These are phyloP conservation scores for Diplodia mutila DNA, from an alignment of 2,329 filamentous ascomycete species.

Conservation along the genomic window DNA sequence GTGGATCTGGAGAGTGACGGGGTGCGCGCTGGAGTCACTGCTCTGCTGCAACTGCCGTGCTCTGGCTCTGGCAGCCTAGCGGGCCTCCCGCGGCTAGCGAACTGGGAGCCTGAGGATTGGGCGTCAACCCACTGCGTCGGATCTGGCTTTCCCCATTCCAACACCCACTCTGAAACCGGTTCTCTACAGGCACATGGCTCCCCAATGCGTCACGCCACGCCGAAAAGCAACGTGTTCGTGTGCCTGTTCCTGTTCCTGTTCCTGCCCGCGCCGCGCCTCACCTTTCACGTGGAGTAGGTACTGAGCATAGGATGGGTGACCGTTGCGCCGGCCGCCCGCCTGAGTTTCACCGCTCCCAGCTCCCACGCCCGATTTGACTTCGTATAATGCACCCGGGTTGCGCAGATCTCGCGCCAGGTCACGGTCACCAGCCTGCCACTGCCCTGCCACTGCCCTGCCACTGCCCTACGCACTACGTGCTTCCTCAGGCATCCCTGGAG, in stretches of 20 bases:
- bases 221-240: slow-evolving; percentile 23
- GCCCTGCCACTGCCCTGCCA: no score
- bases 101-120: slow-evolving; percentile 5
- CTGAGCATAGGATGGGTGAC: not conserved
- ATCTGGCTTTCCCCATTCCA: not conserved
- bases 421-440: no score
- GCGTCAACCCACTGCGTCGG: slow-evolving; percentile 7
- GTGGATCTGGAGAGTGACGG: not conserved
- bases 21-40: not conserved
- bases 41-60: not conserved
- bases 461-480: not conserved
- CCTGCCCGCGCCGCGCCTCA: no score
- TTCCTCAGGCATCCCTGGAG: slow-evolving; percentile 38
- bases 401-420: slow-evolving; percentile 41
- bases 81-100: slow-evolving; percentile 10
- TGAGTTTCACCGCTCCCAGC: slow-evolving; percentile 13
- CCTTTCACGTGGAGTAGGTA: slow-evolving; percentile 18
- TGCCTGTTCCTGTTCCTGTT: no score
- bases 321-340: no score
- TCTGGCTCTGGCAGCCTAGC: not conserved
- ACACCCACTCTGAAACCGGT: not conserved
- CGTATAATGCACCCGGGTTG: slow-evolving; percentile 28
- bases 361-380: not conserved
- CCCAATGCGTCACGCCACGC: slow-evolving; percentile 17
- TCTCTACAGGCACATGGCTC: not conserved